Evolutionary conservation across 2,329 filamentous ascomycete genomes (phyloP), one percentile per base, ranked within the genome.

Genomic region (Xylariaceae sp.): DNA sequence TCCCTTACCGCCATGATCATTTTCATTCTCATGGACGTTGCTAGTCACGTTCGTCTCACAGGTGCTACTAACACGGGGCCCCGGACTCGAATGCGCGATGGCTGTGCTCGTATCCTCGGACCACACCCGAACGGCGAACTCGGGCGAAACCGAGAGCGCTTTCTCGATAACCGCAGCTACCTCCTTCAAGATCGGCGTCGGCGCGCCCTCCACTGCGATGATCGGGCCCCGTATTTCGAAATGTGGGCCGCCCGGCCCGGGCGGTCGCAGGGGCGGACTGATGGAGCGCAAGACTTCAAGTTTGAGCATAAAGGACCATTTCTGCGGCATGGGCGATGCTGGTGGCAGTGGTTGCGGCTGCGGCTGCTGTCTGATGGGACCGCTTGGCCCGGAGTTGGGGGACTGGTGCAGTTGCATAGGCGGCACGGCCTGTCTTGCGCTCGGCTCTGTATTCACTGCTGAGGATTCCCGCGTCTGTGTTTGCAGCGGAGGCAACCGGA

Each of bases 161-260:
- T 78, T 76, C 51, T 87, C 79, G 18, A 96, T 81, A 16, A 81
- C 79, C 2, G 77, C 73, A 3, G 89, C 84, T 3, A 88, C 81
- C 9, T 80, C 76, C 1, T 74, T 69, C 9, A 81, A 66, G 19
- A 80, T 61, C n/a, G 65, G 64, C 6, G 68, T 59, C 53, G 86
- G 80, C 16, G 86, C 78, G 0, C 92, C 92, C 70, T 97, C 92
- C 26, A 97, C 75, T 0, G 89, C 87, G 57, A 97, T 85, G 36
- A 96, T 80, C 0, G 88, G 82, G 0, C 92, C 92, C n/a, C 91
- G 81, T 6, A 76, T 74, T 61, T 75, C 71, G 55, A 71, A 67
- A 1, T 58, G 57, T 2, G 64, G 59, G 3, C 62, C 63, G 6
- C 64, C 67, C 3, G 70, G 68, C 5, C 68, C 64, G 1, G 72